Percentiles rank a stretch among this genome's conserved stretches.
Evolutionary conservation across 257 asterid genomes (phyloP).

Genomic region (Euphrasia confusa): DNA sequence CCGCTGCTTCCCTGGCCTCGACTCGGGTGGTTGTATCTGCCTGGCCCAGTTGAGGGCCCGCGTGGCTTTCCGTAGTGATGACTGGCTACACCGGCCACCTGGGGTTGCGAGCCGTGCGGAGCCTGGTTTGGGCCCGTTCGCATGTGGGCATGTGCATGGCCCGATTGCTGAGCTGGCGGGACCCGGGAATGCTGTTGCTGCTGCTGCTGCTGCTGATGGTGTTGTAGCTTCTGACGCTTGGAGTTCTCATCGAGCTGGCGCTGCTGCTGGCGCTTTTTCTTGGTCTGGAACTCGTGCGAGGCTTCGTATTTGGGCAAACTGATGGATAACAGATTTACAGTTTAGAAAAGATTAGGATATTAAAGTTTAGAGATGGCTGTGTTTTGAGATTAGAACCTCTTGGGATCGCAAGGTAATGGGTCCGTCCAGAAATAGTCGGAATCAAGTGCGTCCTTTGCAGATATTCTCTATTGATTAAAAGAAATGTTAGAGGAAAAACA

Average conservation of each 20-base stretch:
- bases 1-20: conserved; percentile 79
- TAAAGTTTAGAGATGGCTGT: not conserved
- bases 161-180: conserved; percentile 69
- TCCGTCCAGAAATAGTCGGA: conserved; percentile 89
- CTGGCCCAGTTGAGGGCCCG: conserved; percentile 70
- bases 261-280: conserved; percentile 86
- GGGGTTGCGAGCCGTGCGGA: conserved; percentile 50
- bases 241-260: conserved; percentile 71
- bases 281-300: conserved; percentile 89
- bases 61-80: conserved; percentile 74
- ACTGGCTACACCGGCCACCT: conserved; percentile 54
- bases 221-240: conserved; percentile 70
- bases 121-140: conserved; percentile 61
- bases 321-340: conserved; percentile 16
- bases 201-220: conserved; percentile 57
- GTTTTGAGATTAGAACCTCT: conserved; percentile 37
- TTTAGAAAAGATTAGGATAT: not conserved
- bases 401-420: conserved; percentile 85
- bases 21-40: conserved; percentile 71
- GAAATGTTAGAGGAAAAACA: not conserved
- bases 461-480: conserved; percentile 51
- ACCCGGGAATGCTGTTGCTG: conserved; percentile 60
- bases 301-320: conserved; percentile 81
- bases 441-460: conserved; percentile 87
- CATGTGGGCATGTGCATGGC: conserved; percentile 58